Evolutionary conservation across 768 basidiomycete genomes (phyloP), one percentile per base, ranked within the genome.

Genomic region (Leccinum aurantiacum): DNA sequence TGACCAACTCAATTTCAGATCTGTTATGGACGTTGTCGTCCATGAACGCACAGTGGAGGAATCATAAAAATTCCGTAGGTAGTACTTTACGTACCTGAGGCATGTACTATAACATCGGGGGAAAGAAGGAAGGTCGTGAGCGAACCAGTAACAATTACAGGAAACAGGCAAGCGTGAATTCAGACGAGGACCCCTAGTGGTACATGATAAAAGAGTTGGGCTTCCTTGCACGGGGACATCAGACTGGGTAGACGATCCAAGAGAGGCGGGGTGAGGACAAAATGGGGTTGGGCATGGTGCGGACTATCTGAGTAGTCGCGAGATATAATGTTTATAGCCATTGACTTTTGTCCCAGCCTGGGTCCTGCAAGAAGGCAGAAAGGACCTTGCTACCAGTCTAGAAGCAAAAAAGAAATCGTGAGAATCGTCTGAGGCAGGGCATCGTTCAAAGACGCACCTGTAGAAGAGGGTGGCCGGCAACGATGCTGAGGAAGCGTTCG

Each of bases 381-480:
- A 98, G 79, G n/a, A 98, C 94, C 71, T 97, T 97, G 76, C 92
- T 94, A 53, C 95, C 95, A 4, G 95, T 98, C 93, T 95, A 44
- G 35, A 29, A 10, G 33, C 3, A 15, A 38, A 9, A 50, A 31
- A 3, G 46, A 4, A 56, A 14, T 53, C 14, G n/a, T 67, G 63
- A 59, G 56, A 60, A 58, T 47, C 29, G 25, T n/a, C 9, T 33
- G 22, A 41, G 14, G 9, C 24, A 44, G 35, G 44, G 44, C 14
- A 44, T 33, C 1, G 17, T n/a, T 46, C 27, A 17, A 17, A 35
- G 31, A 75, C 61, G 63, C 14, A 92, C 94, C 86, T 99, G 96
- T 25, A 99, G 78, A 58, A 99, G 78, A 8, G 97, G 97, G 73
- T 99, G 97, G 0, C 97, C 97, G 3, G 97, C 97, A 52, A 99